phyloP scores from a whole-genome alignment of 73 alveolate genomes.

The Halteria grandinella region DNA sequence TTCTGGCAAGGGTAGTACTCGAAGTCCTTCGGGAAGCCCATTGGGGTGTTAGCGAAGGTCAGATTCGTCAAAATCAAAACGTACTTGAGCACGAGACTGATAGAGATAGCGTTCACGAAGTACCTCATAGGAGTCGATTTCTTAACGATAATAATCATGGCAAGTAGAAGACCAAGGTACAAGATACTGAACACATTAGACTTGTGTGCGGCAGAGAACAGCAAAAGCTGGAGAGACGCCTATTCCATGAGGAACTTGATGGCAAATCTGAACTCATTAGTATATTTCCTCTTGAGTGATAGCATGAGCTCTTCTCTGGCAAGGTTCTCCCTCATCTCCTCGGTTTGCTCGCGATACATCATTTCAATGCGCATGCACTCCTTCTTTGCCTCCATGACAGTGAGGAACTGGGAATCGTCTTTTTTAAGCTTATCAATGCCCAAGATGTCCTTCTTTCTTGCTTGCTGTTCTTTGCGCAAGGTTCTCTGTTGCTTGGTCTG shows the following conservation, averaged over 20 bases:
- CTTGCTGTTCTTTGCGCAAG: too few species aligned
- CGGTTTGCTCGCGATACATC: conserved; percentile 2
- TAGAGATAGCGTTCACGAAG: conserved; percentile 15
- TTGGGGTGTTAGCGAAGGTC: conserved; percentile 5
- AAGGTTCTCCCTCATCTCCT: conserved; percentile 10
- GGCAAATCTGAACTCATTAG: background rate
- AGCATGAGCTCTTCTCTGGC: background rate
- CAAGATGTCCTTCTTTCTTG: background rate
- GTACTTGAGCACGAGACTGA: conserved; percentile 8
- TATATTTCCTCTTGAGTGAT: conserved; percentile 23
- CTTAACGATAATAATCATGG: conserved; percentile 20
- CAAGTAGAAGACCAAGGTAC: conserved; percentile 28
- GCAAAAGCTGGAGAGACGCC: conserved; percentile 1
- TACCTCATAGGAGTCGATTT: conserved; percentile 45
- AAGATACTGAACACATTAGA: conserved; percentile 24
- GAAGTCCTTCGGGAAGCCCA: conserved; percentile 43
- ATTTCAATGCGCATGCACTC: conserved; percentile 6
- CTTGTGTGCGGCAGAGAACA: conserved; percentile 35
- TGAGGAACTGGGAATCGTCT: too few species aligned
- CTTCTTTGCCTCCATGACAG: conserved; percentile 30
- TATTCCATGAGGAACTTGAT: conserved; percentile 28
- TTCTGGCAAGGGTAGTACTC: conserved; percentile 4
- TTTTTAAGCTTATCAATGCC: background rate
- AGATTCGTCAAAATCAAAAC: conserved; percentile 3
- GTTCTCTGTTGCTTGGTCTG: background rate